Evolutionary conservation across 2,329 filamentous ascomycete species (phyloP).

Genomic region (Dactylellina cionopaga): DNA sequence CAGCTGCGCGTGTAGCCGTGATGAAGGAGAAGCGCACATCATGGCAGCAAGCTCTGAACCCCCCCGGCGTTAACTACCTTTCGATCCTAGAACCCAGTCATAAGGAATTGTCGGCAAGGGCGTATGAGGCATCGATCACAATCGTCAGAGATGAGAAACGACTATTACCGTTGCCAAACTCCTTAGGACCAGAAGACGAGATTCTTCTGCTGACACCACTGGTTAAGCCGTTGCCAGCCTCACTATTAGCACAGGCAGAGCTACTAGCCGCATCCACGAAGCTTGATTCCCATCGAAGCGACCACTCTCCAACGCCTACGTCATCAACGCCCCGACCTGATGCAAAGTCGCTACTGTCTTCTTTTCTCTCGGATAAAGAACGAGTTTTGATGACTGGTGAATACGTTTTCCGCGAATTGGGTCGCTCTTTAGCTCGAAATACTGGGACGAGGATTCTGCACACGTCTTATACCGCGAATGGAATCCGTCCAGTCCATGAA

Average conservation of each 20-base stretch:
- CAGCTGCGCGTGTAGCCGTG: constrained; percentile 78
- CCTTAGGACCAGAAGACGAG: constrained; percentile 52
- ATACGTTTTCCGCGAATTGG: constrained; percentile 88
- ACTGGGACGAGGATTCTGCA: constrained; percentile 81
- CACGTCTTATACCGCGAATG: constrained; percentile 81
- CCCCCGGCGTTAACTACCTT: constrained; percentile 75
- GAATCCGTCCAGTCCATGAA: constrained; percentile 73
- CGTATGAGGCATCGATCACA: constrained; percentile 92
- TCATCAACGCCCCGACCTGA: constrained; percentile 38
- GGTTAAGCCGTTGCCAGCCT: constrained; percentile 62
- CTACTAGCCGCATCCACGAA: constrained; percentile 11
- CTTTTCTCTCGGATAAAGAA: constrained; percentile 63
- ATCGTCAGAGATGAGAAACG: constrained; percentile 90
- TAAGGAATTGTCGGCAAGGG: constrained; percentile 79
- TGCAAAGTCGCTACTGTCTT: constrained; percentile 28
- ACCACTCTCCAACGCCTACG: constrained; percentile 65
- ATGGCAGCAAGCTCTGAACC: constrained; percentile 91
- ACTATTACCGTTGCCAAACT: constrained; percentile 73
- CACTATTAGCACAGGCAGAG: constrained; percentile 46
- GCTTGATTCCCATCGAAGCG: constrained; percentile 49
- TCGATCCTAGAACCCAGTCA: constrained; percentile 85
- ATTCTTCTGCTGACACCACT: constrained; percentile 70
- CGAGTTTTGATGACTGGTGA: constrained; percentile 83
- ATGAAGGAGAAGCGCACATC: constrained; percentile 90
- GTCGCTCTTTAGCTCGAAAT: constrained; percentile 84